phyloP scores from a whole-genome alignment of 2,329 filamentous ascomycete species.

The Penicillium sumatraense region DNA sequence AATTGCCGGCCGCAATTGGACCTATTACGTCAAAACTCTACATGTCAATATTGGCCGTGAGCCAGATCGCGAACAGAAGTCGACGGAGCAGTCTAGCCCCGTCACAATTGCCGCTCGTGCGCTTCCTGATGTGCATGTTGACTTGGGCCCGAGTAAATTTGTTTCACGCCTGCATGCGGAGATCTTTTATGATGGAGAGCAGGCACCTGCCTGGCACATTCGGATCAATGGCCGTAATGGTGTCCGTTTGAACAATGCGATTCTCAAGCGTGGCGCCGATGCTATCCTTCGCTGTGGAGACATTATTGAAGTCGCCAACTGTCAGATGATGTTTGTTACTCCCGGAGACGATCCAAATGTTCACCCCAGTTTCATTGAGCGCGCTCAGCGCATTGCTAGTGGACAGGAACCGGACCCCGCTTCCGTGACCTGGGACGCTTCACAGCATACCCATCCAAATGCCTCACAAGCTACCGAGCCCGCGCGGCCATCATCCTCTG shows the following conservation, averaged over 20 bases:
- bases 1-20: constrained; percentile 57
- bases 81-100: constrained; percentile 53
- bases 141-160: constrained; percentile 82
- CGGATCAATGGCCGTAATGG: constrained; percentile 90
- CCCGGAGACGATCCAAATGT: constrained; percentile 75
- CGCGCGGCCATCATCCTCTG: constrained; percentile 28
- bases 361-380: constrained; percentile 70
- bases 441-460: constrained; percentile 44
- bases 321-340: constrained; percentile 99
- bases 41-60: constrained; percentile 56
- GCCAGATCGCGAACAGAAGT: constrained; percentile 49
- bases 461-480: constrained; percentile 27
- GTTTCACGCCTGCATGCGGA: constrained; percentile 77
- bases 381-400: constrained; percentile 58
- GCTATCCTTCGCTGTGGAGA: constrained; percentile 79
- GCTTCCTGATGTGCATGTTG: constrained; percentile 72
- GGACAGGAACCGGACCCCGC: constrained; percentile 41
- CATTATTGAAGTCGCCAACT: constrained; percentile 87
- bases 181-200: constrained; percentile 73
- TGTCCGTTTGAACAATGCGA: constrained; percentile 76
- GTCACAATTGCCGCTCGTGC: constrained; percentile 49
- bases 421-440: constrained; percentile 40
- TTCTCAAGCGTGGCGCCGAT: constrained; percentile 69
- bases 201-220: constrained; percentile 73
- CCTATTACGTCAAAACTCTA: constrained; percentile 56